Percentiles rank a stretch among this genome's conserved stretches.
These are phyloP conservation scores for Penicillium flavigenum DNA, from an alignment of 495 filamentous ascomycete genomes.

Conservation along the genomic window DNA sequence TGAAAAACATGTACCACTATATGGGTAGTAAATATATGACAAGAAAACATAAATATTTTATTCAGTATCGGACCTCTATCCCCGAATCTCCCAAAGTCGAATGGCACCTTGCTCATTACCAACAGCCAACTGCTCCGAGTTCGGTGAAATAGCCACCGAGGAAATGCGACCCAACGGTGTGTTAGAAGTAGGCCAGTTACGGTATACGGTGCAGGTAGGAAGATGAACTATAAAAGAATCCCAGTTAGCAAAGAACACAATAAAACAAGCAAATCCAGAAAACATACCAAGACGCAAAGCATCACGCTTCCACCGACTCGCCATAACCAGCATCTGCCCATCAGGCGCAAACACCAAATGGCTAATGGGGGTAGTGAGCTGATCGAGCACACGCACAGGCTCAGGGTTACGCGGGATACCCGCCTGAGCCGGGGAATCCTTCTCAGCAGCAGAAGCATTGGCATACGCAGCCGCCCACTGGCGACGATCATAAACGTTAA, in stretches of 20 bases:
- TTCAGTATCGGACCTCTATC: conserved; percentile 16
- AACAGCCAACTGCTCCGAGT: conserved; percentile 71
- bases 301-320: conserved; percentile 81
- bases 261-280: neutral
- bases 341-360: conserved; percentile 79
- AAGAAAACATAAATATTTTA: conserved; percentile 24
- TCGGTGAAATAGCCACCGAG: conserved; percentile 71
- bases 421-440: conserved; percentile 38
- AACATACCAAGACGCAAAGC: conserved; percentile 67
- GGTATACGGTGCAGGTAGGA: conserved; percentile 88
- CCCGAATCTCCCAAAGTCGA: conserved; percentile 79
- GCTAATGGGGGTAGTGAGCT: conserved; percentile 80
- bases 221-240: conserved; percentile 63
- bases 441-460: conserved; percentile 28
- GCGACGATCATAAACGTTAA: conserved; percentile 89
- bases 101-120: conserved; percentile 86
- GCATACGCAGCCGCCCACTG: conserved; percentile 49
- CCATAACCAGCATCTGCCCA: conserved; percentile 83
- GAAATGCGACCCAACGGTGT: conserved; percentile 88
- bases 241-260: conserved; percentile 17
- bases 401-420: conserved; percentile 62
- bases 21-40: neutral
- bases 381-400: conserved; percentile 71
- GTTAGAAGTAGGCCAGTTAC: conserved; percentile 90
- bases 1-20: neutral